Conservation (phyloP, 2,329 filamentous ascomycete species). For the Fusarium sp. region DNA sequence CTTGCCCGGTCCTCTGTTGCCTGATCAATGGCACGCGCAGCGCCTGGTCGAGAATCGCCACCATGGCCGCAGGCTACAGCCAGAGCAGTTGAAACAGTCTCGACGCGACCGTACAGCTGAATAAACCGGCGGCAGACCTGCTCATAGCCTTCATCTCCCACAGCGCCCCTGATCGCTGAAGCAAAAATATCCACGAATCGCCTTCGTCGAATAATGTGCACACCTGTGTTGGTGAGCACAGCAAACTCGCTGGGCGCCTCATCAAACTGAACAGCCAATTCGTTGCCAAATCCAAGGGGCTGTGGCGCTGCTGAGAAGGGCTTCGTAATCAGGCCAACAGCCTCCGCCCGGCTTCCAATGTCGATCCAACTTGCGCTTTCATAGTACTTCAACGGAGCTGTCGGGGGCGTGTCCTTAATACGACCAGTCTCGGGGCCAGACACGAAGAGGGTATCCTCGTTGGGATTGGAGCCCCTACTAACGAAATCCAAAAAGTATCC, state of each 20-base stretch:
- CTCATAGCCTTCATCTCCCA: constrained; percentile 84
- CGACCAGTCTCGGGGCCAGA: constrained; percentile 89
- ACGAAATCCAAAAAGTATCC: constrained; percentile 94
- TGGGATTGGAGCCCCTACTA: constrained; percentile 69
- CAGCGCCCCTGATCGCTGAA: constrained; percentile 77
- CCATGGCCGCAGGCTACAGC: constrained; percentile 97
- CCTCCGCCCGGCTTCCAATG: constrained; percentile 79
- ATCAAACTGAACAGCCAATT: constrained; percentile 96
- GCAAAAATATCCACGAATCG: constrained; percentile 94
- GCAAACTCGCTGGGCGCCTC: constrained; percentile 85
- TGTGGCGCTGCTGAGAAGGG: constrained; percentile 76
- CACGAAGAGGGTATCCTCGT: constrained; percentile 79
- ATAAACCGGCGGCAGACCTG: constrained; percentile 87
- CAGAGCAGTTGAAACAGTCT: constrained; percentile 89
- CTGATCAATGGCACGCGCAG: constrained; percentile 83
- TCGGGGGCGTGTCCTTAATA: constrained; percentile 72
- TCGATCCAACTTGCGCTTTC: constrained; percentile 87
- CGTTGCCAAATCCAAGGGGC: constrained; percentile 89
- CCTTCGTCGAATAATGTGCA: constrained; percentile 86
- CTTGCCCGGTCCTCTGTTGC: constrained; percentile 87
- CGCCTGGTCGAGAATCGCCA: constrained; percentile 77
- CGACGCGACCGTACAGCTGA: constrained; percentile 85
- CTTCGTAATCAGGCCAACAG: constrained; percentile 80
- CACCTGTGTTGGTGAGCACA: constrained; percentile 89
- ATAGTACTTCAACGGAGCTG: constrained; percentile 71